These are phyloP conservation scores for Cystobasidiaceae sp. DNA, from an alignment of 1,284 basidiomycete genomes.

Conservation along the genomic window DNA sequence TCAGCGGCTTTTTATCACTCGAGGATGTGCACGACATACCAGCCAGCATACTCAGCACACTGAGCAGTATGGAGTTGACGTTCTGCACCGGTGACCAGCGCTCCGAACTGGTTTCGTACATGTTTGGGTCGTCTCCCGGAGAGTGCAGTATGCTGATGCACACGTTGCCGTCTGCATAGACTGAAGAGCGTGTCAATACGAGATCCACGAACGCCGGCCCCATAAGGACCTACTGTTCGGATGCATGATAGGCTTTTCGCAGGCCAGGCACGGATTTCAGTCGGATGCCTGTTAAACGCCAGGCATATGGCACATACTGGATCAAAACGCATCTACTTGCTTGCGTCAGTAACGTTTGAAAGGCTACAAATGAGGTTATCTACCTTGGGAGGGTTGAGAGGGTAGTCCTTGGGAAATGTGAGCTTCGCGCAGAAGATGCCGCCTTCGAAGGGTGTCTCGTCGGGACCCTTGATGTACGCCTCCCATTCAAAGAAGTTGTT, in stretches of 20 bases:
- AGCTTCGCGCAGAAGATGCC: slow-evolving; percentile 91
- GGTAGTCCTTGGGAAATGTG: slow-evolving; percentile 87
- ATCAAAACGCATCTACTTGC: slow-evolving; percentile 32
- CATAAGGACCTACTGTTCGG: slow-evolving; percentile 93
- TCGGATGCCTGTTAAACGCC: no score
- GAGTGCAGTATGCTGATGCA: slow-evolving; percentile 98
- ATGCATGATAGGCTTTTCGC: slow-evolving; percentile 69
- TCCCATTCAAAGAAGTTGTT: slow-evolving; percentile 98
- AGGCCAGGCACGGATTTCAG: no score
- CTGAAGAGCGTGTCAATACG: slow-evolving; percentile 50
- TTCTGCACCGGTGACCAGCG: slow-evolving; percentile 97
- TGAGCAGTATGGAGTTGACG: slow-evolving; percentile 86
- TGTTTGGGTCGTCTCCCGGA: slow-evolving; percentile 76
- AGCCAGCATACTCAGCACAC: slow-evolving; percentile 97
- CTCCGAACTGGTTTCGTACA: slow-evolving; percentile 83
- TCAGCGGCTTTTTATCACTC: slow-evolving; percentile 14
- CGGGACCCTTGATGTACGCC: slow-evolving; percentile 90
- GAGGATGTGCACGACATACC: slow-evolving; percentile 55
- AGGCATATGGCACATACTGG: no score
- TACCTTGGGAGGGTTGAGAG: slow-evolving; percentile 82
- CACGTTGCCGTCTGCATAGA: slow-evolving; percentile 89
- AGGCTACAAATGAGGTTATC: background rate
- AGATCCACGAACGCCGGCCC: no score
- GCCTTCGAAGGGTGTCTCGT: slow-evolving; percentile 97
- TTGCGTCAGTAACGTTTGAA: background rate